Evolutionary conservation across 2,329 filamentous ascomycete species (phyloP), one percentile per base, ranked within the genome.

Genomic region (Colletotrichum lindemuthianum): DNA sequence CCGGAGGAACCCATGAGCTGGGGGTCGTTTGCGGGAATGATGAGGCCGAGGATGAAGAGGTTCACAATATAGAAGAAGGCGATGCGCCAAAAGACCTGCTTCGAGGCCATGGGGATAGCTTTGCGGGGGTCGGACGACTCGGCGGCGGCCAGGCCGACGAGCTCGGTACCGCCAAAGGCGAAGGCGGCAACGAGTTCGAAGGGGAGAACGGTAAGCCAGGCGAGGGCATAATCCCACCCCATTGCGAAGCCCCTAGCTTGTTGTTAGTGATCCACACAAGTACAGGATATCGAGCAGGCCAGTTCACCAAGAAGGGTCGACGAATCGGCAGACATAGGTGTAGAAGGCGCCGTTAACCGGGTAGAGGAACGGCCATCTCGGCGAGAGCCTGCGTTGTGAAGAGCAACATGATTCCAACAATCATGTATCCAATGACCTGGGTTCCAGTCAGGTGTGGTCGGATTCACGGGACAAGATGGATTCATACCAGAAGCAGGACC

Each of bases 141-240:
- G 44, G 70, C 70, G 6, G 69, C 70, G 12, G 68, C 69, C 10
- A 71, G 69, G n/a, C 69, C 70, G 34, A 71, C 66, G 41, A 70
- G 65, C 60, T 70, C 69, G 24, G 69, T 70, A 32, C 69, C 69
- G 47, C 60, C 67, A 16, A 70, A 70, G 16, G 69, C 63, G 32
- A 69, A 70, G 7, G 66, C 61, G 6, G 68, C 89, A 0, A 88
- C 90, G 44, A 93, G 81, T 72, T 94, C 90, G 7, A 93, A 83
- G 0, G 90, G 89, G 69, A 87, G 91, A 0, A 90, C 92, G 58
- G 90, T 87, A 10, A 88, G 82, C 90, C 89, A 94, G 37, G 85
- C 88, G 72, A 93, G 60, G 12, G 40, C 75, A 57, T 80, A 81
- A 68, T 83, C 82, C 80, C 79, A 82, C 53, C 83, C 82, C 77